Evolutionary conservation across 75 land plant genomes (phyloP).

Genomic region (Larix kaempferi): DNA sequence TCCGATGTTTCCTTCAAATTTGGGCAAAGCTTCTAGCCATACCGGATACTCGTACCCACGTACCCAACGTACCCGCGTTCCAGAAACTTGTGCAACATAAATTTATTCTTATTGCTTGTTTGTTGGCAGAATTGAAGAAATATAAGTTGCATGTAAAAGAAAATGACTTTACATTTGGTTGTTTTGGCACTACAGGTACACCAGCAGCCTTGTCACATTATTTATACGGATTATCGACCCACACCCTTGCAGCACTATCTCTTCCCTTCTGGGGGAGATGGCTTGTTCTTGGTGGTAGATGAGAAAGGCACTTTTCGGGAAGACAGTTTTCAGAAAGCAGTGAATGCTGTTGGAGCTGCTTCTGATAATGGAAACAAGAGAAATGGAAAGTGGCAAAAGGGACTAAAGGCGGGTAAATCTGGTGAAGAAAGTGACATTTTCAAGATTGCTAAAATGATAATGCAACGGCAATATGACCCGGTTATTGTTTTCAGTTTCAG

Average conservation of each 20-base stretch:
- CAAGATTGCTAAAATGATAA: conserved; percentile 97
- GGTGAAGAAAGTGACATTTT: conserved; percentile 94
- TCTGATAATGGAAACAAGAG: conserved; percentile 50
- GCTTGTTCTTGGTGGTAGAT: conserved; percentile 91
- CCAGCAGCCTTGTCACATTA: conserved; percentile 97
- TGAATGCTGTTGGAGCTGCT: conserved; percentile 76
- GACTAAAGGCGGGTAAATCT: conserved; percentile 32
- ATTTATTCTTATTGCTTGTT: not conserved
- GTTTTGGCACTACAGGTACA: conserved; percentile 70
- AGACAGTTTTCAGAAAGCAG: conserved; percentile 93
- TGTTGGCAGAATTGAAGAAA: not conserved
- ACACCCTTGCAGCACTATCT: conserved; percentile 98
- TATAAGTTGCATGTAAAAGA: not conserved
- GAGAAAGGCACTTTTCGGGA: conserved; percentile 94
- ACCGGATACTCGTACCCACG: too few species aligned
- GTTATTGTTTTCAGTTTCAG: conserved; percentile 99
- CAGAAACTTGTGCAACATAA: too few species aligned
- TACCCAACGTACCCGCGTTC: too few species aligned
- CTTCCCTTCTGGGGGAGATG: conserved; percentile 94
- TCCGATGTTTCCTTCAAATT: too few species aligned
- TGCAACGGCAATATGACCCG: conserved; percentile 91
- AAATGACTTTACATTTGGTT: not conserved
- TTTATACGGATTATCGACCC: conserved; percentile 96
- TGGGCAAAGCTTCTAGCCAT: too few species aligned
- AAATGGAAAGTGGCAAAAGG: conserved; percentile 79